Evolutionary conservation across 2,329 filamentous ascomycete genomes (phyloP).

Genomic region (Alternaria dauci): DNA sequence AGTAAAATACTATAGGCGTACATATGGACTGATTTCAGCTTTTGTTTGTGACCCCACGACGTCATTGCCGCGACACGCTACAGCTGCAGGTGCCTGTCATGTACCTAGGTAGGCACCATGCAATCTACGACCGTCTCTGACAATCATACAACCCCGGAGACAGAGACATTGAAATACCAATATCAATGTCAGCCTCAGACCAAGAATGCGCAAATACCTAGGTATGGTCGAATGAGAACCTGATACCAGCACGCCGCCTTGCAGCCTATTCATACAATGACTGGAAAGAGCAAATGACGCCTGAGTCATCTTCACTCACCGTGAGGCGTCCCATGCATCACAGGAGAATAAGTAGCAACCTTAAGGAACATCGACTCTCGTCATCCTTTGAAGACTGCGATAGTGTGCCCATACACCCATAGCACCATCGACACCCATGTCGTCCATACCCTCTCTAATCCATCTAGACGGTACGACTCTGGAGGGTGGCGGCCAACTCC

Average conservation of each 20-base stretch:
- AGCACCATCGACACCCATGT: conserved; percentile 9
- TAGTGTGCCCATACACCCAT: background rate
- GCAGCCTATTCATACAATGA: background rate
- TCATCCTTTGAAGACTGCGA: background rate
- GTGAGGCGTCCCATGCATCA: background rate
- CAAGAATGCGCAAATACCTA: background rate
- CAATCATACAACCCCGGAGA: no score
- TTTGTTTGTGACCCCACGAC: background rate
- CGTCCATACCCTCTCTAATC: conserved; percentile 18
- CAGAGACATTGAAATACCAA: background rate
- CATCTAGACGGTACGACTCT: conserved; percentile 64
- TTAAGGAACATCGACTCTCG: background rate
- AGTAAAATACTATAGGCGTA: background rate
- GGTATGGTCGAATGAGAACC: background rate
- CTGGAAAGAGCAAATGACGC: background rate
- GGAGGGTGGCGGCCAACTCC: conserved; percentile 69
- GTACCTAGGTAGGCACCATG: background rate
- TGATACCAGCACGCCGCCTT: background rate
- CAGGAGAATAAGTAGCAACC: background rate
- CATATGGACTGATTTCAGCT: background rate
- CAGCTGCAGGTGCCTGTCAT: background rate
- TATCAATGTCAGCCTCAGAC: background rate
- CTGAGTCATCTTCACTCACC: conserved; percentile 16
- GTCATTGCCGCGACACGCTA: background rate
- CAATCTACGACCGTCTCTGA: background rate